Conservation (phyloP, 148 eudicot species). For the Arctostaphylos glauca region DNA sequence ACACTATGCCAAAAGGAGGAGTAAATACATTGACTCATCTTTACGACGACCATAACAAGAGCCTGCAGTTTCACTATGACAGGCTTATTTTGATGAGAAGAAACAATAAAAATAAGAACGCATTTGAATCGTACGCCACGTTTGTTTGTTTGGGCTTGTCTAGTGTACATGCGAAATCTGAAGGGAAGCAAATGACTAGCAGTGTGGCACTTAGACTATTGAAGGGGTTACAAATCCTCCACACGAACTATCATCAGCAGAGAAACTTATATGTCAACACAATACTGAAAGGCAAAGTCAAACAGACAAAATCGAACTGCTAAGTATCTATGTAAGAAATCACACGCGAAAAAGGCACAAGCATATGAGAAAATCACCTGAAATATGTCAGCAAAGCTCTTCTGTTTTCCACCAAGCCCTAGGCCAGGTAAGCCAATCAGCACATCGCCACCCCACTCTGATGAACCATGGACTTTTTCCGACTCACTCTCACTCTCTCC, state of each 20-base stretch:
- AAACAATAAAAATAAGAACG: neutral
- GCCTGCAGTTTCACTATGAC: neutral
- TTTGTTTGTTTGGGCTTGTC: neutral
- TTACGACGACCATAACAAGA: neutral
- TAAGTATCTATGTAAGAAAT: neutral
- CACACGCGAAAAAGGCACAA: neutral
- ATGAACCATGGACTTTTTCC: constrained; percentile 47
- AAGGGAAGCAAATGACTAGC: neutral
- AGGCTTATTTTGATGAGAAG: neutral
- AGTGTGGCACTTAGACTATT: neutral
- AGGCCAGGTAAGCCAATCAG: constrained; percentile 88
- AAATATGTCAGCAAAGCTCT: constrained; percentile 89
- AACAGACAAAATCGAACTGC: neutral
- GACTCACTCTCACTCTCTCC: constrained; percentile 61
- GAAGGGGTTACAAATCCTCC: neutral
- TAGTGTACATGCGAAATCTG: neutral
- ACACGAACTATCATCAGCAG: neutral
- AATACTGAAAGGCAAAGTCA: neutral
- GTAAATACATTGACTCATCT: neutral
- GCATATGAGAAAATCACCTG: constrained; percentile 51
- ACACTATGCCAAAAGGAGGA: neutral
- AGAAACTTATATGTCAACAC: neutral
- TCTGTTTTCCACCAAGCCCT: constrained; percentile 86
- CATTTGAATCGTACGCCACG: neutral
- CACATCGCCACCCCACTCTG: constrained; percentile 96